Evolutionary conservation across 164 flowering plant genomes (phyloP).

Genomic region (Magnolia changhungtana): DNA sequence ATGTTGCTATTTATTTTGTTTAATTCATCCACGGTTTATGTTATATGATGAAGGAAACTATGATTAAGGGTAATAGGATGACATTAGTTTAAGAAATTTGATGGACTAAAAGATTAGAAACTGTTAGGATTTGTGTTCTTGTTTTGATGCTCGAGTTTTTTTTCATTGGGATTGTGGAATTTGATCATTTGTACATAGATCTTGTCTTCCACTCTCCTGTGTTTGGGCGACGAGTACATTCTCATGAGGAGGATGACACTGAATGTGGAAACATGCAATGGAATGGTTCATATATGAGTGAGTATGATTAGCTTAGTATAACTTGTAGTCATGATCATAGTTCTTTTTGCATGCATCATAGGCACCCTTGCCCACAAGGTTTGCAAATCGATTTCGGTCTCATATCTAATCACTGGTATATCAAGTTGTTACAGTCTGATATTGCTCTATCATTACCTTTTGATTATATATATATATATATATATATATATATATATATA

Average conservation of each 20-base stretch:
- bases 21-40: too few relatives aligned
- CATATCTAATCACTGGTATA: neutral
- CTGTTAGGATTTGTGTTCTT: neutral
- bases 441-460: too few relatives aligned
- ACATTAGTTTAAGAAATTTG: too few relatives aligned
- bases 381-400: slow-evolving; percentile 11
- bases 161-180: neutral
- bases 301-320: slow-evolving; percentile 15
- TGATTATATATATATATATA: too few relatives aligned
- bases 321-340: neutral
- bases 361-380: neutral
- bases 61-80: too few relatives aligned
- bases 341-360: slow-evolving; percentile 1
- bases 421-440: too few relatives aligned
- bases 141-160: too few relatives aligned
- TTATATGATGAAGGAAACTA: too few relatives aligned
- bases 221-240: slow-evolving; percentile 2
- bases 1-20: too few relatives aligned
- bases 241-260: slow-evolving; percentile 69
- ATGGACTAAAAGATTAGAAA: too few relatives aligned
- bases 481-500: too few relatives aligned
- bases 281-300: slow-evolving; percentile 73
- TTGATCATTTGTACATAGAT: neutral
- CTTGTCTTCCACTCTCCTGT: neutral
- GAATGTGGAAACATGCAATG: slow-evolving; percentile 68